Evolutionary conservation across 768 basidiomycete species (phyloP), one percentile per base, ranked within the genome.

Genomic region (Gloeopeniophorella convolvens): DNA sequence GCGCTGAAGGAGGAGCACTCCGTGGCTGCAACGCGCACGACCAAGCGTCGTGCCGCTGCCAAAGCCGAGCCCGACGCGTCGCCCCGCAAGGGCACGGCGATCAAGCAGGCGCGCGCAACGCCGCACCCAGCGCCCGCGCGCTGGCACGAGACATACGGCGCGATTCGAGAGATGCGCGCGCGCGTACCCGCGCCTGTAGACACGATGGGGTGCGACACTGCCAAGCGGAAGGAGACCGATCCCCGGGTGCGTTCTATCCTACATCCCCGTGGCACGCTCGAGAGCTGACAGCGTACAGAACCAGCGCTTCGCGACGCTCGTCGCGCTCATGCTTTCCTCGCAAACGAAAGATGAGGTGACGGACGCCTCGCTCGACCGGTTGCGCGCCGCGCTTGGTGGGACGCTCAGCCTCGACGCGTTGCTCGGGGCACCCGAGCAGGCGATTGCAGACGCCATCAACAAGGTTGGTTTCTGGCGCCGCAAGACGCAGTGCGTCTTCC

Each of bases 271-370:
- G n/a, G n/a, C n/a, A n/a, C n/a, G 16, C n/a, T n/a, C n/a, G n/a
- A n/a, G n/a, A n/a, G n/a, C n/a, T n/a, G n/a, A n/a, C n/a, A n/a
- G n/a, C n/a, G 16, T 13, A 6, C 62, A 94, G 90, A 90, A 82
- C 48, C 76, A 78, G 42, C 83, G 94, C 2, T 87, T 90, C 52
- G 76, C 88, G 8, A 89, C 85, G 4, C 80, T 99, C 18, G 78
- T 99, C 6, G 90, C 93, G 3, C 73, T 99, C 37, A 96, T 97
- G 91, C 77, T 98, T 2, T 92, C 89, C 9, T 91, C 91, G 2
- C 95, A 98, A 64, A 97, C 95, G 4, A 97, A 94, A 60, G 93
- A 95, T 62, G 82, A 89, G 59, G 84, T 92, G 15, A 91, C 87
- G 0, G 79, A 87, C 48, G 78, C 83, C 0, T 94, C 94, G 0